Conservation (phyloP, 305 asterid species). For the Rubia balearica region DNA sequence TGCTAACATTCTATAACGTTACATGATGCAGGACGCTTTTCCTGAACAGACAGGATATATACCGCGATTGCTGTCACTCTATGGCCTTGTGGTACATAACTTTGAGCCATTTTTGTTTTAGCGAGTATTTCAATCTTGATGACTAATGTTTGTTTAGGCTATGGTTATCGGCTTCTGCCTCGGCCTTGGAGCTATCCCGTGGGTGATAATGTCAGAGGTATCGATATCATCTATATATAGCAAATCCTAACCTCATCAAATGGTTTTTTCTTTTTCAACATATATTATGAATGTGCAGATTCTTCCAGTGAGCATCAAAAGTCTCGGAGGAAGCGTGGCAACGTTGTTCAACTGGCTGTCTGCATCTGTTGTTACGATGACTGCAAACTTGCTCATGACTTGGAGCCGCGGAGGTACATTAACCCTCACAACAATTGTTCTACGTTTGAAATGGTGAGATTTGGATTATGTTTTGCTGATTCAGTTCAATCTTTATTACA, state of each 20-base stretch:
- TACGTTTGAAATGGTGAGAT: not conserved
- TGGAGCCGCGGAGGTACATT: constrained; percentile 85
- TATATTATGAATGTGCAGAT: constrained; percentile 34
- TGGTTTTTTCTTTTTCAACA: not conserved
- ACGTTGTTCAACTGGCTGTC: constrained; percentile 74
- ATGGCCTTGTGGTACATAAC: constrained; percentile 58
- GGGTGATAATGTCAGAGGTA: constrained; percentile 97
- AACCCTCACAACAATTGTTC: constrained; percentile 22
- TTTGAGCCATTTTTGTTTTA: not conserved
- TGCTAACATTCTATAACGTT: not conserved
- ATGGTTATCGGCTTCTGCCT: constrained; percentile 74
- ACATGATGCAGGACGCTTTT: constrained; percentile 44
- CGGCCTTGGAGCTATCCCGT: constrained; percentile 83
- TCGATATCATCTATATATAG: not conserved
- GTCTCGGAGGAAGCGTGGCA: constrained; percentile 91
- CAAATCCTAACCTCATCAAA: not conserved
- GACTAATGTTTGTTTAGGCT: constrained; percentile 31
- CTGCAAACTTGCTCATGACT: constrained; percentile 67
- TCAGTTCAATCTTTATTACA: constrained; percentile 24
- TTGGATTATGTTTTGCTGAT: not conserved
- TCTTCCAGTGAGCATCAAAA: constrained; percentile 80
- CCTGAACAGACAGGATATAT: constrained; percentile 35
- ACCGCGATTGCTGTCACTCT: constrained; percentile 44
- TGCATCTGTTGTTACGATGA: constrained; percentile 65
- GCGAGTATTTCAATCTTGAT: not conserved